Base-by-base conservation (phyloP, 768 basidiomycete genomes). In the Suillus paluster region DNA sequence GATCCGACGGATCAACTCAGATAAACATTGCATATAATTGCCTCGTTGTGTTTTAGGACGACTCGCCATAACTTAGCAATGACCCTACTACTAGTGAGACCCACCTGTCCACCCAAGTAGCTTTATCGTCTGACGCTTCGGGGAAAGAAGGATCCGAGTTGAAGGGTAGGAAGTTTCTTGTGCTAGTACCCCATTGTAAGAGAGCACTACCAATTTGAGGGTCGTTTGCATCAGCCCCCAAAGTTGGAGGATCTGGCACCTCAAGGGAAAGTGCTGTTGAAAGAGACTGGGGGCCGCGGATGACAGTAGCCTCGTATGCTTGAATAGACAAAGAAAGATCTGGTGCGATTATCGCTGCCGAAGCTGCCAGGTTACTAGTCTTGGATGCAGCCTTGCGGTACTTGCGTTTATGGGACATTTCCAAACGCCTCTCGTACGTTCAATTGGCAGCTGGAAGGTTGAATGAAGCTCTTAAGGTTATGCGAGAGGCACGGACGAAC, bases 81-180 rank as follows among this genome's bases (percentile, higher is more conserved):
- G 23, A 45, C 7, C 23, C 12, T 42, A 39, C 30, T 60, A 66
- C 62, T 64, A 64, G 62, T 75, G 66, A 72, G 64, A 83, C 90
- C 72, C 86, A 95, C 93, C 93, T 88, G 80, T 96, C 93, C 59
- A 92, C 84, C 91, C 90, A 95, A 4, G 91, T 68, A 23, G 70
- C 77, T 38, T 76, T 70, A 9, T 62, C 63, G 2, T 66, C 54
- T 44, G 58, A 19, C 50, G 23, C 21, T 25, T 39, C 57, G 46
- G 53, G 53, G 41, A 27, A 62, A 67, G 27, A 54, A 55, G 30
- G 57, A 55, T 44, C 63, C 60, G 56, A 54, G 42, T 25, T 65
- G 21, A 59, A 41, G 30, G 34, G 12, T 38, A 30, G 19, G 41
- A 15, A 23, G 5, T 19, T 39, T 25, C n/a, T 19, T 68, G 62